Base-by-base conservation (phyloP, 352 stramenopile genomes). In the Phytophthora fragariae region DNA sequence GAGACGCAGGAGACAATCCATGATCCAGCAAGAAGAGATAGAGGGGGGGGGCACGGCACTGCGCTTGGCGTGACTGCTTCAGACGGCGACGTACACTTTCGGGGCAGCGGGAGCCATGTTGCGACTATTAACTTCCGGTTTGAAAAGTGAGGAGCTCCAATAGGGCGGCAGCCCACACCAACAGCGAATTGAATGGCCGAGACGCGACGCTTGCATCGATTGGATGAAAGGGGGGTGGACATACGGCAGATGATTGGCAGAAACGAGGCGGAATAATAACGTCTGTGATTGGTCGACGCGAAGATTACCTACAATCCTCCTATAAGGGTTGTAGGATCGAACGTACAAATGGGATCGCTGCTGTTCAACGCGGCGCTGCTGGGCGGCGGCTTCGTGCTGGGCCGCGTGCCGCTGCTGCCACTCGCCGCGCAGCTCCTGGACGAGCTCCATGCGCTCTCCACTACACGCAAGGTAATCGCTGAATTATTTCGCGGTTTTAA, bases 41-140 rank as follows among this genome's bases (percentile, higher is more conserved):
- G 11, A 44, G 1, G 39, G 17, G 39, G 17, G 21, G 37, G 54
- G 53, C 47, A 59, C 10, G 44, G 44, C 44, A 6, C 15, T 31
- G 44, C 14, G 44, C 24, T 67, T 27, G 24, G 24, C 46, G 31
- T 27, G 11, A n/a, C 15, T 6, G 24, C 57, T 70, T 65, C 33
- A 71, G 57, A 67, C 53, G 41, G 57, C 50, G 67, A 91, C 87
- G 83, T 94, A 94, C 88, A 94, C 84, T 91, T 94, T 94, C 39
- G 85, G 84, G 70, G 83, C 76, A 83, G 79, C 74, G 68, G 86
- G 83, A 83, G 88, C 85, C 88, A 95, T 95, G 80, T 71, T 82
- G 72, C 78, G 80, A 85, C 73, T 80, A 53, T 70, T 73, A 92
- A 93, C 84, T 92, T 93, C 85, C 86, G 83, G 88, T 95, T 95